Evolutionary conservation across 2,329 filamentous ascomycete genomes (phyloP).

Genomic region (Ophiostoma sp.): DNA sequence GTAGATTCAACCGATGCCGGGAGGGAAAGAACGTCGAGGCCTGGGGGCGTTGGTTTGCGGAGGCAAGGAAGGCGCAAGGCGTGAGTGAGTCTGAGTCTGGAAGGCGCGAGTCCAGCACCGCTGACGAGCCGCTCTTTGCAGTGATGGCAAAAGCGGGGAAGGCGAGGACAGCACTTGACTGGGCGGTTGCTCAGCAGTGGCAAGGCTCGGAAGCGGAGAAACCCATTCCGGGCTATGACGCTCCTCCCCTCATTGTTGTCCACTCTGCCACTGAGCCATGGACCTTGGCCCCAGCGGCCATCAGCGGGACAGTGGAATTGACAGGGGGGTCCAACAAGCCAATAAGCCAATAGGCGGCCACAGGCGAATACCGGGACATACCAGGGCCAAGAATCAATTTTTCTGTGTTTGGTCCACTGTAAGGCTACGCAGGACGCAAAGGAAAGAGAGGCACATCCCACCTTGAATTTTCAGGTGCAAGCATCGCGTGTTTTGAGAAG

Average conservation of each 20-base stretch:
- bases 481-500: slow-evolving; percentile 19
- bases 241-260: not conserved
- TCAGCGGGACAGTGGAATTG: not conserved
- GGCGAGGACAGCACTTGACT: not conserved
- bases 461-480: slow-evolving; percentile 19
- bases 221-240: not conserved
- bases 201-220: slow-evolving; percentile 7
- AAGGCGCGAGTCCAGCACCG: not conserved
- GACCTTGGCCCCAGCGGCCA: not conserved
- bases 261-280: not conserved
- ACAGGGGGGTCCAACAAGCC: not conserved
- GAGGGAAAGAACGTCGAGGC: not conserved
- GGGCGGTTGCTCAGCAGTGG: not conserved
- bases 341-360: not conserved
- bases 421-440: slow-evolving; percentile 17
- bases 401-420: slow-evolving; percentile 6
- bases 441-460: slow-evolving; percentile 17
- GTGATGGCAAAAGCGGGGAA: slow-evolving; percentile 18
- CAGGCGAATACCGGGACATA: slow-evolving; percentile 4
- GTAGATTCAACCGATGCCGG: slow-evolving; percentile 4
- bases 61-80: not conserved
- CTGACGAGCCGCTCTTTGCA: not conserved
- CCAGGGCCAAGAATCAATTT: slow-evolving; percentile 19
- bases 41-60: not conserved
- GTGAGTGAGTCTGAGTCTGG: not conserved